Base-by-base conservation (phyloP, 106 monocot species). In the Xerophyta viscosa region DNA sequence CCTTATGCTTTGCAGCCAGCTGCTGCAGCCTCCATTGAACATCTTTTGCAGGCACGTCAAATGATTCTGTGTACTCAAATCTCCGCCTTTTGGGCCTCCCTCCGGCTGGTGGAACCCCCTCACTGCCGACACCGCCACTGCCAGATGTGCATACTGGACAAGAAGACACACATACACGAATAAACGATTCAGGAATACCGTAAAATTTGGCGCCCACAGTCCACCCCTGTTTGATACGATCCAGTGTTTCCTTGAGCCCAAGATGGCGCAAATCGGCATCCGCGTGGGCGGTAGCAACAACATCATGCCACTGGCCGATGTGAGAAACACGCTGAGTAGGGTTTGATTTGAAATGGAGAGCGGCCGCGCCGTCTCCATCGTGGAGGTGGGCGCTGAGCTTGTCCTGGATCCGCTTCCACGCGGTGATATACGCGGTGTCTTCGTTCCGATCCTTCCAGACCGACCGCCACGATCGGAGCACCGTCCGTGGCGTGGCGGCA, bases 161-260 rank as follows among this genome's bases (percentile, higher is more conserved):
- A 2, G 94, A 71, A 6, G 84, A 66, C 20, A 96, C 72, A 51
- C 94, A 88, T 6, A 84, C 75, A 6, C 94, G 69, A 13, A 96
- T 77, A 57, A 96, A 96, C 1, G 84, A 85, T 46, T 96, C 94
- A 1, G 94, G 94, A 39, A 96, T 96, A 22, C 94, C 94, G 20
- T 96, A 96, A 53, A 96, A 88, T 63, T 96, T 96, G 37, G 94
- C 94, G 1, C 94, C 94, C 0, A 96, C 94, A 0, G 94, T 96
- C 94, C 94, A 96, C 13, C 75, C 69, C 71, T 88, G 88, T 63
- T 84, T 88, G 58, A 96, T 96, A 18, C 94, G 57, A 45, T 96
- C 94, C 19, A 96, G 65, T 8, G 94, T 96, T 41, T 96, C 94
- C 76, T 96, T 96, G n/a, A 96, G 70, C 18, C 78, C 88, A 3